Conservation (phyloP, 371 early-diverging fungal species). For the Lichtheimia ramosa region DNA sequence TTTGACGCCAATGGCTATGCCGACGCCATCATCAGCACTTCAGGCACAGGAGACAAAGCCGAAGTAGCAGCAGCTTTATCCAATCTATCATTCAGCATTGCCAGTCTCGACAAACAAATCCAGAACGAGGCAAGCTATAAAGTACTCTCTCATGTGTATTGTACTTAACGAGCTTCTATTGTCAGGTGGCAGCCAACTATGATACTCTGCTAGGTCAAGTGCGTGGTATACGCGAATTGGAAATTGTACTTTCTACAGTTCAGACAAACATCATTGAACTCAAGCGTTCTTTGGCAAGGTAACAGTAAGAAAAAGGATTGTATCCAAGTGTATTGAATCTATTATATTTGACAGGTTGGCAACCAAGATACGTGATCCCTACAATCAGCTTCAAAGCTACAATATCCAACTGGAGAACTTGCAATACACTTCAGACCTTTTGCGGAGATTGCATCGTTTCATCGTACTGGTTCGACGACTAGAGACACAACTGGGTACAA, state of each 20-base stretch:
- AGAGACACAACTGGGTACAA: constrained; percentile 48
- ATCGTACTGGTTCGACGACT: constrained; percentile 61
- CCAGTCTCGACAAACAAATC: constrained; percentile 75
- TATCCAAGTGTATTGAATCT: neutral
- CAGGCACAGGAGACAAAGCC: constrained; percentile 47
- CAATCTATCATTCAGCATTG: constrained; percentile 72
- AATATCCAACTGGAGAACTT: constrained; percentile 65
- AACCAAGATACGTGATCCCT: constrained; percentile 60
- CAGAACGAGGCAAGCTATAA: constrained; percentile 63
- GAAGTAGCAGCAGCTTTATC: constrained; percentile 71
- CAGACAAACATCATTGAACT: constrained; percentile 54
- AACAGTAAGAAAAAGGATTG: neutral
- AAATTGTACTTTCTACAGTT: constrained; percentile 55
- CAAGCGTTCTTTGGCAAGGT: constrained; percentile 65
- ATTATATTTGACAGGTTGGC: constrained; percentile 43
- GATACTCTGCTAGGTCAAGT: constrained; percentile 72
- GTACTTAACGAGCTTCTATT: neutral
- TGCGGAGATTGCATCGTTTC: constrained; percentile 69
- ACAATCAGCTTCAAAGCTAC: constrained; percentile 57
- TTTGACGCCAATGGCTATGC: constrained; percentile 66
- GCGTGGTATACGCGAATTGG: constrained; percentile 68
- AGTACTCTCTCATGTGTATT: no score
- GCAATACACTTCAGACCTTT: constrained; percentile 61
- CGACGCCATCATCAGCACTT: constrained; percentile 50
- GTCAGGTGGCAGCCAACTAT: constrained; percentile 70